Evolutionary conservation across 139 green algal species (phyloP), one percentile per base, ranked within the genome.

Genomic region (Eudorina sp.): DNA sequence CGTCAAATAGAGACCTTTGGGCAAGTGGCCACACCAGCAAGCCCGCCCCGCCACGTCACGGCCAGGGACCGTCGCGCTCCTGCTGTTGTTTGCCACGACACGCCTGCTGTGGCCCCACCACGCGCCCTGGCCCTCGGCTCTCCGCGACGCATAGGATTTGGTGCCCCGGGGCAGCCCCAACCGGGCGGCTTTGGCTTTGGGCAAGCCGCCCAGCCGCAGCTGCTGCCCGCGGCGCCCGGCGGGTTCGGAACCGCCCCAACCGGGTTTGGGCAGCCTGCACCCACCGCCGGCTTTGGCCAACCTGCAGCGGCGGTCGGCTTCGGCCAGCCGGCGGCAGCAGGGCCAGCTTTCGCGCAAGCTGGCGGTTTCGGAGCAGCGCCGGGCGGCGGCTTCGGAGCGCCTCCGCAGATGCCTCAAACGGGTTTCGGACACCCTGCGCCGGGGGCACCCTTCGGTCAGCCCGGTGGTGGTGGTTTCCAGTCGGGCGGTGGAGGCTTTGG

Each of bases 401-500:
- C 36, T 27, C 21, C 79, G 21, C n/a, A 21, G 45, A n/a, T n/a
- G n/a, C n/a, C n/a, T n/a, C n/a, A n/a, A n/a, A n/a, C n/a, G n/a
- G n/a, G n/a, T n/a, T n/a, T n/a, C n/a, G n/a, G n/a, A n/a, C n/a
- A n/a, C n/a, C n/a, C n/a, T n/a, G 18, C 36, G 29, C 11, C 53
- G 36, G 55, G 36, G 16, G 53, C 53, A 55, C 34, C 34, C 27
- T 86, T 86, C 48, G 79, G 79, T 2, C 58, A 75, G 79, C 58
- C 79, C 29, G 38, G 38, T 25, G 73, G 69, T 2, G 69, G 74
- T 13, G 25, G 43, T 36, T 41, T 58, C 9, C 46, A 29, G 25
- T 25, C 75, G n/a, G 45, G 34, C n/a, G 55, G 9, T 13, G 78
- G 41, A 19, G 46, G 11, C 23, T 70, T 70, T 36, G 76, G 76